Base-by-base conservation (phyloP, 129 eudicot genomes). In the Dittrichia graveolens region DNA sequence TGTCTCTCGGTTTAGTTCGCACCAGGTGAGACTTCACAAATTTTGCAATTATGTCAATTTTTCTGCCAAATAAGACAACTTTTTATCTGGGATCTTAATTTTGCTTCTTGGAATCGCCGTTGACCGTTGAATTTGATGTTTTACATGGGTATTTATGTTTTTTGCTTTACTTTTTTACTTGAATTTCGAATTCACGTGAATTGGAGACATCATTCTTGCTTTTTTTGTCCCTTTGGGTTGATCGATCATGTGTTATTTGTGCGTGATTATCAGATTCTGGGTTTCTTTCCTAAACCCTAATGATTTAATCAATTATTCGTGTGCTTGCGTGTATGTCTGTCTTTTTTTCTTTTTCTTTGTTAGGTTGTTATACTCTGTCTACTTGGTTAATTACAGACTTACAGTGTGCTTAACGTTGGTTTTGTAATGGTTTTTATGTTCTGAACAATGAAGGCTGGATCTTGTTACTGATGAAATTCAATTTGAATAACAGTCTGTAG, bases 41-140 rank as follows among this genome's bases (percentile, higher is more conserved):
- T 65, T 65, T 13, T 14, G 15, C 38, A 58, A 19, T 57, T 72
- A 18, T 14, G 12, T 43, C 40, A 10, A 58, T 53, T 57, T 16
- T 66, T 75, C 44, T 42, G 19, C 15, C 16, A 19, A 55, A 63
- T 65, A 50, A 39, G 50, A 41, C 65, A 8, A 42, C 38, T 76
- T 56, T 14, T 4, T 76, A 76, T 66, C 39, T 67, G 67, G 61
- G 80, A 66, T 76, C 74, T 68, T 76, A 43, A 35, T 76, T 52
- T 47, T 57, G 31, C 42, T 18, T 67, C 46, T 16, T 55, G 43
- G 61, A 34, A 60, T 75, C 64, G 35, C 7, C 71, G 79, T 75
- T 75, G 72, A 75, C 65, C 42, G 79, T 53, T 7, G 11, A 64
- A 53, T 53, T 63, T 39, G n/a, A 56, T 31, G 75, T 71, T 71